phyloP scores from a whole-genome alignment of 495 filamentous ascomycete species.

The Aspergillus egyptiacus region DNA sequence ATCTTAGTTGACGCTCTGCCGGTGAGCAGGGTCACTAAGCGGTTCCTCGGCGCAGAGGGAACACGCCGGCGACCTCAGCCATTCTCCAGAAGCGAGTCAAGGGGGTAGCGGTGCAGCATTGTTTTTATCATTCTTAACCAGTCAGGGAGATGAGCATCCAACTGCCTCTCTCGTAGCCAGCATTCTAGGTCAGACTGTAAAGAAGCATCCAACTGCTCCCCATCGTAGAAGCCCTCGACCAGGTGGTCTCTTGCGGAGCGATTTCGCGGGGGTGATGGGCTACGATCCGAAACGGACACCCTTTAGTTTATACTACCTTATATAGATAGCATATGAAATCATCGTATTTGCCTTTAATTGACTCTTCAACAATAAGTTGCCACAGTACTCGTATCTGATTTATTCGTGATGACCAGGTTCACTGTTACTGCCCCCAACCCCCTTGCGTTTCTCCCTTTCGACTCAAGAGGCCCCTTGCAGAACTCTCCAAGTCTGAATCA shows the following conservation, averaged over 20 bases:
- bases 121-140: slow-evolving; percentile 38
- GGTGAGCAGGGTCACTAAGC: slow-evolving; percentile 5
- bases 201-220: slow-evolving; percentile 51
- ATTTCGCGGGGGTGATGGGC: slow-evolving; percentile 21
- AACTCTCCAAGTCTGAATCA: too few relatives aligned
- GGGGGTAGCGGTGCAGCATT: slow-evolving; percentile 40
- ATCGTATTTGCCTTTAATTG: not conserved
- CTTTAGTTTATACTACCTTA: slow-evolving; percentile 13
- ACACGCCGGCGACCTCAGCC: slow-evolving; percentile 13
- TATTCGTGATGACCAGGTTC: too few relatives aligned
- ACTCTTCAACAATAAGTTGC: too few relatives aligned
- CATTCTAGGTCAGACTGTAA: slow-evolving; percentile 37
- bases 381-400: too few relatives aligned
- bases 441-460: too few relatives aligned
- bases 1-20: slow-evolving; percentile 11
- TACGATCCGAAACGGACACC: slow-evolving; percentile 4
- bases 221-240: slow-evolving; percentile 34
- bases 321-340: slow-evolving; percentile 8
- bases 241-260: slow-evolving; percentile 3
- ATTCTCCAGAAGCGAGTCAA: slow-evolving; percentile 13
- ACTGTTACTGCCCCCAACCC: too few relatives aligned
- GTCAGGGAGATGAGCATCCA: slow-evolving; percentile 46
- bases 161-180: slow-evolving; percentile 41
- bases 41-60: slow-evolving; percentile 18
- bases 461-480: too few relatives aligned